These are phyloP conservation scores for Cyanidium caldarium DNA, from an alignment of 23 red algal genomes.

Conservation along the genomic window DNA sequence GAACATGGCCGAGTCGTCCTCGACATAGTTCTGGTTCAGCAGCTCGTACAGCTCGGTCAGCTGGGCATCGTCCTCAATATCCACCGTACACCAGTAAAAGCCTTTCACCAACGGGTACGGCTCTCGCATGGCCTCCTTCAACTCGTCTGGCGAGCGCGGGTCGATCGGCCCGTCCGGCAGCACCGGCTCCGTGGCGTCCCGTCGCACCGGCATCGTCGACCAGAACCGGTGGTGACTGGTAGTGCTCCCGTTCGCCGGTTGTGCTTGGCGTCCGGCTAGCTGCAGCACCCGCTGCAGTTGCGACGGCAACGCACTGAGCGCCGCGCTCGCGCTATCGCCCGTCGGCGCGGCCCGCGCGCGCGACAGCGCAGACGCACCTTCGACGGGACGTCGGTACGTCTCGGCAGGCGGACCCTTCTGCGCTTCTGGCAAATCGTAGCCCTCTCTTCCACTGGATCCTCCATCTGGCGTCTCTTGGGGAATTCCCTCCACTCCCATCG, in stretches of 20 bases:
- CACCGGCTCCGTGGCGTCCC: background rate
- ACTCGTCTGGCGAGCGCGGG: background rate
- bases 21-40: conserved; percentile 87
- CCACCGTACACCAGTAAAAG: conserved; percentile 71
- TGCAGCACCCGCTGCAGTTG: too few species aligned
- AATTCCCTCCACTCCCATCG: too few species aligned
- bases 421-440: too few species aligned
- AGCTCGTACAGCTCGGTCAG: conserved; percentile 61
- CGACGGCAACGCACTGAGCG: too few species aligned
- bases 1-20: conserved; percentile 89
- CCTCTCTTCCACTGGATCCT: too few species aligned
- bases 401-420: too few species aligned
- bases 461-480: too few species aligned
- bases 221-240: conserved; percentile 10
- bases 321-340: too few species aligned
- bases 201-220: conserved; percentile 4
- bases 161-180: conserved; percentile 10
- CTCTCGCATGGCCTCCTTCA: conserved; percentile 29
- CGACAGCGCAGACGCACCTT: too few species aligned
- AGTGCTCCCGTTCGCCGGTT: background rate
- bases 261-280: background rate
- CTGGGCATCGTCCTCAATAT: conserved; percentile 36
- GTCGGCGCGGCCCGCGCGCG: too few species aligned
- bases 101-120: conserved; percentile 52
- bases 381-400: too few species aligned